Conservation (phyloP, 2,329 filamentous ascomycete species). For the Arthrobotrys conoides region DNA sequence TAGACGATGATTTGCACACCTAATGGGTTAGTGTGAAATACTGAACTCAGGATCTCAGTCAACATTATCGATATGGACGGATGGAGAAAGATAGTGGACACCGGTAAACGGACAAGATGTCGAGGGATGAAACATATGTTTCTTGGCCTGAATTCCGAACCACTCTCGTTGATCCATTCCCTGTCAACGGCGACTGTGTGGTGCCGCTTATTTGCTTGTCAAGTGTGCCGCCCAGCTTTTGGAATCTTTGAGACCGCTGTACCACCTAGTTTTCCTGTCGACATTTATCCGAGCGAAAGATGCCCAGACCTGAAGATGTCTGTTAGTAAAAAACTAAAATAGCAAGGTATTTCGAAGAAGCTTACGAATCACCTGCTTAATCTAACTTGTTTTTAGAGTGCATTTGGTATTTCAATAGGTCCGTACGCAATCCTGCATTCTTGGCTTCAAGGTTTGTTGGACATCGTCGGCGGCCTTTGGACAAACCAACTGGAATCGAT, state of each 20-base stretch:
- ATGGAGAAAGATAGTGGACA: slow-evolving; percentile 42
- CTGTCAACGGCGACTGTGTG: slow-evolving; percentile 57
- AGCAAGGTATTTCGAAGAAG: slow-evolving; percentile 13
- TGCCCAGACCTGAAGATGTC: slow-evolving; percentile 35
- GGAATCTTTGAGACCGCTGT: slow-evolving; percentile 34
- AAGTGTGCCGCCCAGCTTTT: slow-evolving; percentile 37
- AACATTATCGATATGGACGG: slow-evolving; percentile 50
- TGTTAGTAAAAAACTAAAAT: slow-evolving; percentile 42
- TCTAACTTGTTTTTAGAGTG: slow-evolving; percentile 39
- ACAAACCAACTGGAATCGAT: slow-evolving; percentile 54
- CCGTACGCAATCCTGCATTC: slow-evolving; percentile 20
- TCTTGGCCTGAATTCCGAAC: slow-evolving; percentile 57
- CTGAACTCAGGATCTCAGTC: slow-evolving; percentile 34
- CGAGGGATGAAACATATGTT: slow-evolving; percentile 54
- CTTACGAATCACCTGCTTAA: slow-evolving; percentile 54
- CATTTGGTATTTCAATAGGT: slow-evolving; percentile 37
- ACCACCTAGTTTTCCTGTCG: slow-evolving; percentile 23
- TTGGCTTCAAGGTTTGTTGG: slow-evolving; percentile 56
- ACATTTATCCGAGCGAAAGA: slow-evolving; percentile 47
- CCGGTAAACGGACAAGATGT: slow-evolving; percentile 43
- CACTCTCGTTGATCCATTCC: slow-evolving; percentile 47
- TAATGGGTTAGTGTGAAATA: slow-evolving; percentile 21
- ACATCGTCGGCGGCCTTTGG: slow-evolving; percentile 19
- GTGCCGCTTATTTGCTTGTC: slow-evolving; percentile 54
- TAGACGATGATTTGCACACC: slow-evolving; percentile 34